Evolutionary conservation across 176 grass and related monocot genomes (phyloP), one percentile per base, ranked within the genome.

Genomic region (Phragmites australis): DNA sequence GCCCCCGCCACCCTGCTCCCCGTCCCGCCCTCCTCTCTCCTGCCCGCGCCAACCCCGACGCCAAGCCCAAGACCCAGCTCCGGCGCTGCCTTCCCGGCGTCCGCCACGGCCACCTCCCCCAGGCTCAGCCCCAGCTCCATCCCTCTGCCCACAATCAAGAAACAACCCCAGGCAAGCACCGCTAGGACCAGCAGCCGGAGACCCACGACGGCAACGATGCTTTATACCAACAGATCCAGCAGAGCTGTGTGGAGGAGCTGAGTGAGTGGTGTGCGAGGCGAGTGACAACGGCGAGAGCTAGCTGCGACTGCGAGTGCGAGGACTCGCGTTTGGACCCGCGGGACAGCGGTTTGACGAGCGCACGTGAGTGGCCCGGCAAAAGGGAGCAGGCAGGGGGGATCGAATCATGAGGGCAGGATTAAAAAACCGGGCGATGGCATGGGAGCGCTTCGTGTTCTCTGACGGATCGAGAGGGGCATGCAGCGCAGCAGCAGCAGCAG

Each of bases 91-190:
- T 37, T 75, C 70, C 62, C 72, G 11, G 60, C 72, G 37, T 89
- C 83, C 41, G 55, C 59, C 83, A 74, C 47, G 16, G 70, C 32
- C 8, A 42, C 17, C 8, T 89, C 86, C 3, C 89, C 89, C 31
- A 94, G 68, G 81, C 92, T 89, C 65, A 94, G 80, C 85, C 89
- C 89, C 51, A 94, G 76, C 87, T 94, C 92, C 92, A 94, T 94
- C 67, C 37, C 34, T 2, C 34, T 5, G 34, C 34, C 34, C 37
- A 67, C 6, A 48, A 5, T 6, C 47, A 8, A 6, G 19, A 15
- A 68, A 10, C 23, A 31, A 0, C 11, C 6, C 15, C 23, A 23
- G 19, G 11, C n/a, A 6, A 3, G n/a, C n/a, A n/a, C n/a, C n/a
- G n/a, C 34, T 37, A 37, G 5, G 3, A 37, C 19, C 10, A 23